Base-by-base conservation (phyloP, 495 filamentous ascomycete genomes). In the Neurospora discreta region DNA sequence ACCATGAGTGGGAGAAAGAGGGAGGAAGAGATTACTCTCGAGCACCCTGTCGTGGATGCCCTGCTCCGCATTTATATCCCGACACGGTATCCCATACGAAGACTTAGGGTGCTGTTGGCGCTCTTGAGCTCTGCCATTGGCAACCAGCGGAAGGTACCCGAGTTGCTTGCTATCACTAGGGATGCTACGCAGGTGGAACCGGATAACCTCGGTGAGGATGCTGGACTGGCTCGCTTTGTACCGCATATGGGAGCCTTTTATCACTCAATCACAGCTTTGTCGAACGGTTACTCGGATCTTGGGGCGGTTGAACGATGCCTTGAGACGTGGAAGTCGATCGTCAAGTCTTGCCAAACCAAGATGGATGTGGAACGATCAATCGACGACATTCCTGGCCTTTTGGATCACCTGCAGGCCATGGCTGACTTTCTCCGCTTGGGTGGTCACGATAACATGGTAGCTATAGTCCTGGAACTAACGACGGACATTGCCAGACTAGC, bases 361-460 rank as follows among this genome's bases (percentile, higher is more conserved):
- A 75, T 82, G 11, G 81, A 87, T 1, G 75, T 96, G 20, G 71
- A 84, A n/a, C 76, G 78, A 13, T 79, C 80, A n/a, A 78, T 97
- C 42, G 89, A 92, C 70, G 88, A 93, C 73, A 76, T 87, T 6
- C 81, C 85, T 6, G 84, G 85, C 26, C 87, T 89, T 70, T 72
- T 91, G 13, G 75, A 83, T 42, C 89, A 93, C 71, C 83, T 97
- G 13, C 86, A 89, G 71, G 85, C 88, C 3, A 76, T 94, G n/a
- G 86, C 88, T 23, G 91, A 97, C 70, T 96, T 92, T 75, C 85
- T 93, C 2, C 90, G 90, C 41, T 90, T 94, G 76, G 91, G 91
- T 71, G 93, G 93, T 3, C 78, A 83, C 26, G 81, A 83, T 36
- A 77, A 74, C 15, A 75, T 84, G 13, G 80, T 84, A n/a, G 80